A percentile compares a stretch with the other conserved stretches of the same genome.
These are phyloP conservation scores for Fraxinus angustifolia DNA, from an alignment of 305 asterid species.

Conservation along the genomic window DNA sequence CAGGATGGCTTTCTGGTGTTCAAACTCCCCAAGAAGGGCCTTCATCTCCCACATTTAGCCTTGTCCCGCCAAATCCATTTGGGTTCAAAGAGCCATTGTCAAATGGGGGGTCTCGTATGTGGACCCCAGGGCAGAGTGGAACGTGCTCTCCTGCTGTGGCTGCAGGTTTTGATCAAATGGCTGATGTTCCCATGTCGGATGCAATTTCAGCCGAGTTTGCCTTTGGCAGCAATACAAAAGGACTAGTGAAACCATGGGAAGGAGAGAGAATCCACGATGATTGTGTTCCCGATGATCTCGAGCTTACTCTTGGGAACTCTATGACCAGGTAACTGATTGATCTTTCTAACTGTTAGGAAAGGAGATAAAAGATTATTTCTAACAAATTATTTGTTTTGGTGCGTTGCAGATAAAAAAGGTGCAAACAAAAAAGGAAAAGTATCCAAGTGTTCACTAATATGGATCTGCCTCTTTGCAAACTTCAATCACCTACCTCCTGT, in stretches of 20 bases:
- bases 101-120: constrained; percentile 86
- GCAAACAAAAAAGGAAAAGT: background rate
- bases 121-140: constrained; percentile 99
- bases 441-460: background rate
- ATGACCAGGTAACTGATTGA: constrained; percentile 54
- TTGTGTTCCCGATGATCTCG: constrained; percentile 89
- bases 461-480: background rate
- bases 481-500: background rate
- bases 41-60: constrained; percentile 88
- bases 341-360: background rate
- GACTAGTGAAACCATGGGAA: constrained; percentile 93
- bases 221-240: constrained; percentile 62
- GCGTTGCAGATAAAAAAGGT: background rate
- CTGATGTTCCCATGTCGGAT: constrained; percentile 91
- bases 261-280: constrained; percentile 97
- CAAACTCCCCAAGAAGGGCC: constrained; percentile 89
- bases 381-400: background rate
- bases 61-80: constrained; percentile 74
- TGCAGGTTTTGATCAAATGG: constrained; percentile 64
- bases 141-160: constrained; percentile 87
- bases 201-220: constrained; percentile 86
- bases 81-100: constrained; percentile 74
- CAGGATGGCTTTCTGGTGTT: constrained; percentile 94
- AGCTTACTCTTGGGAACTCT: constrained; percentile 91
- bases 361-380: background rate